Evolutionary conservation across 2,329 filamentous ascomycete genomes (phyloP), one percentile per base, ranked within the genome.

Genomic region (Chaetomium strumarium): DNA sequence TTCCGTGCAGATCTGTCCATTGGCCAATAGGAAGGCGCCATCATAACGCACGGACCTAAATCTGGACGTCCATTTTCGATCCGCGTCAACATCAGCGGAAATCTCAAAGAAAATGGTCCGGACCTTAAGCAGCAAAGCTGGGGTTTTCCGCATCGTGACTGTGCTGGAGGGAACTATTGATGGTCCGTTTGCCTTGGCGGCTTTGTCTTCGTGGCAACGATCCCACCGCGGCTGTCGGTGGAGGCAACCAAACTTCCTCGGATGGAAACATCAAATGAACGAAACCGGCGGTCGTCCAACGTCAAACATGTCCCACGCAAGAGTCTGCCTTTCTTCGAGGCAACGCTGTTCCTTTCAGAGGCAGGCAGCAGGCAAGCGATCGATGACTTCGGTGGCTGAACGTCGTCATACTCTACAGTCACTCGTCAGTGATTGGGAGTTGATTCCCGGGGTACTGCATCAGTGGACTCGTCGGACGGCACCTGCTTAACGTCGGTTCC

Each of bases 11-110:
- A n/a, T n/a, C n/a, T n/a, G n/a, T n/a, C 5, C 40, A 9, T 17
- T 53, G 53, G 44, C 61, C 58, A 63, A 62, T 63, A 33, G 46
- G 49, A n/a, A 51, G 31, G 46, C 51, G 60, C 53, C 57, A 59
- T 38, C 51, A 33, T n/a, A 33, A 41, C 36, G 45, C 49, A 42
- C 41, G 24, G 38, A 37, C 46, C 52, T 51, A 46, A 51, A 60
- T 53, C 49, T 52, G 37, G 45, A 43, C 49, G 30, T 47, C 40
- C 30, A 45, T 24, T 39, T 48, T 47, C 34, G 13, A 36, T 13
- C n/a, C 38, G 48, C 44, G 41, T 46, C 37, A 30, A 49, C 40
- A 42, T 38, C 19, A 17, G n/a, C 37, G 38, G 13, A 17, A 12
- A 16, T 20, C 40, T 34, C 3, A 38, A 12, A 37, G 34, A 8